These are phyloP conservation scores for Xerocomus minutiporus DNA, from an alignment of 1,284 basidiomycete genomes.

Conservation along the genomic window DNA sequence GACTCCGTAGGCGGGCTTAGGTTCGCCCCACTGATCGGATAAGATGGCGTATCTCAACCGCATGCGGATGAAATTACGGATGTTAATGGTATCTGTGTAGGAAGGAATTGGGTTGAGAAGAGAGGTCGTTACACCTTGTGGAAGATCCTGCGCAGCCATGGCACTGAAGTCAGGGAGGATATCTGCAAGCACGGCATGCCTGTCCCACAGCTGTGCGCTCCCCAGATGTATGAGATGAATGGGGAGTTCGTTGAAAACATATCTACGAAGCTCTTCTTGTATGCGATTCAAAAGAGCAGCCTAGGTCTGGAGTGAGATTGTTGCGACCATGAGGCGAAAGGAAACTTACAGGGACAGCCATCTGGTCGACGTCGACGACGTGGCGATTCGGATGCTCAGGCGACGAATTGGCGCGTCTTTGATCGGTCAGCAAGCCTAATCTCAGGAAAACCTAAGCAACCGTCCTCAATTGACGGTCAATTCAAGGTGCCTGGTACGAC, in stretches of 20 bases:
- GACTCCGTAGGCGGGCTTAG: not conserved
- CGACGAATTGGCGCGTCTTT: too few species aligned
- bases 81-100: not conserved
- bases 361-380: not conserved
- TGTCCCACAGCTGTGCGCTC: not conserved
- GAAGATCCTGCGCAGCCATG: not conserved
- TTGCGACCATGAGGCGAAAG: too few species aligned
- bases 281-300: not conserved
- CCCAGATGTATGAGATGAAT: not conserved
- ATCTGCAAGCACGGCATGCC: not conserved
- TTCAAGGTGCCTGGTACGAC: too few species aligned
- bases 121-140: not conserved
- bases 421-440: too few species aligned
- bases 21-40: not conserved
- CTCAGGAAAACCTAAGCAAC: too few species aligned
- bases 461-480: too few species aligned
- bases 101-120: not conserved
- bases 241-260: not conserved
- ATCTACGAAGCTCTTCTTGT: not conserved
- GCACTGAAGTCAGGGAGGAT: not conserved
- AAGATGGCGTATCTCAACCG: constrained; percentile 1
- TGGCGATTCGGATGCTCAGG: too few species aligned
- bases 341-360: not conserved
- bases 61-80: not conserved
- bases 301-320: not conserved